Evolutionary conservation across 116 monocot species (phyloP).

Genomic region (Dioscorea cayenensis): DNA sequence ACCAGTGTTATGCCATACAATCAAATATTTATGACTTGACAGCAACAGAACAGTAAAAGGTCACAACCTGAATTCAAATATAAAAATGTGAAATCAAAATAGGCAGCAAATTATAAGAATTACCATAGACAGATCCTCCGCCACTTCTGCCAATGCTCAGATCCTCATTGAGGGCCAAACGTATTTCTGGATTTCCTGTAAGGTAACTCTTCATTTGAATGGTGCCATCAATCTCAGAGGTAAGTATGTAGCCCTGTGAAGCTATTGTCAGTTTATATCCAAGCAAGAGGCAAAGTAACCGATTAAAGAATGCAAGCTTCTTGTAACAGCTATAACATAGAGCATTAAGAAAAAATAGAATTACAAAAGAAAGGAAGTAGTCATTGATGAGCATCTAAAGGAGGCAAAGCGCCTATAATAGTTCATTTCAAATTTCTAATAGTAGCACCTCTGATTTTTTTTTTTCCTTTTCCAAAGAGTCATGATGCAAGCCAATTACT

Average conservation of each 20-base stretch:
- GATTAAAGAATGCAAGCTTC: not conserved
- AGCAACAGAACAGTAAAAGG: not conserved
- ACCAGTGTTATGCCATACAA: too few species aligned
- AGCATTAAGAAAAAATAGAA: too few species aligned
- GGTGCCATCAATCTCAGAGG: slow-evolving; percentile 98
- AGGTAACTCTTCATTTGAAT: slow-evolving; percentile 99
- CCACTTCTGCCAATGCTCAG: slow-evolving; percentile 72
- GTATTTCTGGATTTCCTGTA: slow-evolving; percentile 93
- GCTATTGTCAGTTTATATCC: not conserved
- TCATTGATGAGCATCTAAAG: too few species aligned
- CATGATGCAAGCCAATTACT: too few species aligned
- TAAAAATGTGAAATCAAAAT: not conserved
- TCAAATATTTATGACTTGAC: too few species aligned
- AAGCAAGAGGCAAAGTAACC: not conserved
- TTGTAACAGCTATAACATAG: too few species aligned
- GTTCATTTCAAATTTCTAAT: too few species aligned
- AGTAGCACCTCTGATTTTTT: too few species aligned
- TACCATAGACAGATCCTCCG: slow-evolving; percentile 76
- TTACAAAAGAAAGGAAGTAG: too few species aligned
- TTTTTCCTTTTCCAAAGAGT: too few species aligned
- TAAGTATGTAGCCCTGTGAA: slow-evolving; percentile 89
- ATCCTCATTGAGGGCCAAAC: slow-evolving; percentile 92
- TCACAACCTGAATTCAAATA: not conserved
- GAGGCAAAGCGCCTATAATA: too few species aligned
- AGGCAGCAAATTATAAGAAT: not conserved